A percentile compares a stretch with the other conserved stretches of the same genome.
Evolutionary conservation across 441 rosid species (phyloP).

Genomic region (Adansonia gregorii): DNA sequence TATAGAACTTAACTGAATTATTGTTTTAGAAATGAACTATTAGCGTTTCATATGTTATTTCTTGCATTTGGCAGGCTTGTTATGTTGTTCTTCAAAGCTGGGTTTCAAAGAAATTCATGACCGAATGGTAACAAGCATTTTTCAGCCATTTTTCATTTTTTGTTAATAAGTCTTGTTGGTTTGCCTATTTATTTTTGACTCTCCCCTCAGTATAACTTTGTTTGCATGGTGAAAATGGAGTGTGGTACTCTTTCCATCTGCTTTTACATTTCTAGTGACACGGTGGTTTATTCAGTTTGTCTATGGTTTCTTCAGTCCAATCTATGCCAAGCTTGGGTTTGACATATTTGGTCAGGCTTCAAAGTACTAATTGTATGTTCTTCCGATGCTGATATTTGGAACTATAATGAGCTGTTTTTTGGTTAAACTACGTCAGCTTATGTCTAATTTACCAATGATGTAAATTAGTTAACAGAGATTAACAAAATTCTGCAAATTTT

Average conservation of each 20-base stretch:
- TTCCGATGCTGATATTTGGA: background rate
- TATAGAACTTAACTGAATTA: background rate
- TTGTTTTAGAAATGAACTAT: conserved; percentile 1
- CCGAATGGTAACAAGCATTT: conserved; percentile 67
- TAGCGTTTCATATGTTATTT: background rate
- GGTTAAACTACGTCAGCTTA: background rate
- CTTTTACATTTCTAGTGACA: conserved; percentile 64
- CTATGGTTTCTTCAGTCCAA: conserved; percentile 70
- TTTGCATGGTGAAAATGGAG: conserved; percentile 47
- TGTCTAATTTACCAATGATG: background rate
- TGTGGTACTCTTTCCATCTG: conserved; percentile 71
- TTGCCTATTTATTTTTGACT: background rate
- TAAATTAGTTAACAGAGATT: background rate
- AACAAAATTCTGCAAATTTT: background rate
- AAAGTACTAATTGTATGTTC: conserved; percentile 1
- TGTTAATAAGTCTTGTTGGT: background rate
- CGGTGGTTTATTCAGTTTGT: conserved; percentile 71
- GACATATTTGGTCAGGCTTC: conserved; percentile 60
- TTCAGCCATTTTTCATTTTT: background rate
- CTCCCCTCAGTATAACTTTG: conserved; percentile 16
- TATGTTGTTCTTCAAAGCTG: conserved; percentile 87
- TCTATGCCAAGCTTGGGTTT: conserved; percentile 60
- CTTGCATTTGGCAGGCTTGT: conserved; percentile 64
- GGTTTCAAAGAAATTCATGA: conserved; percentile 91
- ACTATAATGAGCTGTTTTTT: background rate